Percentiles rank a stretch among this genome's conserved stretches.
These are phyloP conservation scores for Hordeum marinum DNA, from an alignment of 176 grass and related monocot species.

Conservation along the genomic window DNA sequence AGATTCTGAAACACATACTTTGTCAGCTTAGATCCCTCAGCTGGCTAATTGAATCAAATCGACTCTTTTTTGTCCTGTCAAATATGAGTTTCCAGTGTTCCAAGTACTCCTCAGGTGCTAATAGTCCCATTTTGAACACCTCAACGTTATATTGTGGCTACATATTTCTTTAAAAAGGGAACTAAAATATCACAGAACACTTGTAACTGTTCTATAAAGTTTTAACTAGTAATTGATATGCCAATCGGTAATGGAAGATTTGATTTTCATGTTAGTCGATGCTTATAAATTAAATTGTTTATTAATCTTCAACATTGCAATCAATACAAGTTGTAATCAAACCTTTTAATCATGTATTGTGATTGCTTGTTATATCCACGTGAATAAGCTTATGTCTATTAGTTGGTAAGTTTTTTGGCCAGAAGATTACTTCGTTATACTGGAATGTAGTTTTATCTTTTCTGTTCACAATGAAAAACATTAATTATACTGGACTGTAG, in stretches of 20 bases:
- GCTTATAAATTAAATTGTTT: neutral
- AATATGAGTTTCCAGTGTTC: neutral
- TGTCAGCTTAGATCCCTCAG: neutral
- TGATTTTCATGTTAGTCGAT: neutral
- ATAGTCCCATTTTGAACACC: neutral
- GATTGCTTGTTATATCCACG: too few species aligned
- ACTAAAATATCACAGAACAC: neutral
- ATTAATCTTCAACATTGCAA: neutral
- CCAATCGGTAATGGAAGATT: neutral
- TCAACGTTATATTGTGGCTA: neutral
- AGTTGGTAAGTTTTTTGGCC: too few species aligned
- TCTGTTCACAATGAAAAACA: too few species aligned
- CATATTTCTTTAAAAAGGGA: neutral
- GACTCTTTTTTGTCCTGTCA: neutral
- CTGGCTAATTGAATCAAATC: neutral
- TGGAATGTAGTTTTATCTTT: too few species aligned
- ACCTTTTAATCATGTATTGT: neutral
- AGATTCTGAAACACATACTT: neutral
- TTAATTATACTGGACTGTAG: too few species aligned
- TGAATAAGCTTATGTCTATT: too few species aligned
- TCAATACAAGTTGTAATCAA: neutral
- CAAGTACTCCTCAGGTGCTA: neutral
- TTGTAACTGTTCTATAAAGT: neutral
- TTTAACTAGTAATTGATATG: neutral
- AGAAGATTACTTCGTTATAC: too few species aligned